Evolutionary conservation across 2,329 filamentous ascomycete genomes (phyloP).

Genomic region (Trichoderma oligosporum): DNA sequence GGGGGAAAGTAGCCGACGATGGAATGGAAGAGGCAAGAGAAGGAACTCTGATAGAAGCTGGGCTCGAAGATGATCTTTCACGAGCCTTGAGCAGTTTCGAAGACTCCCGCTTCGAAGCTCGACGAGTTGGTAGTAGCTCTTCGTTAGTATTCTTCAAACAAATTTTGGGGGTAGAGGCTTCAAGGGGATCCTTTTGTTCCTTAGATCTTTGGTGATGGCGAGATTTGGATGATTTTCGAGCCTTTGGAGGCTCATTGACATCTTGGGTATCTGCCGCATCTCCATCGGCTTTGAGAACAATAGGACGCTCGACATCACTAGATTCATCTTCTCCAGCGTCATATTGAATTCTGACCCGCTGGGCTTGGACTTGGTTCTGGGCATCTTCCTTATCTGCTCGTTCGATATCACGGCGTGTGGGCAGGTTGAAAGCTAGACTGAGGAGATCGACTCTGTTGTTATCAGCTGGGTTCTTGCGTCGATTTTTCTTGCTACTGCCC

Average conservation of each 20-base stretch:
- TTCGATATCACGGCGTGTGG: slow-evolving; percentile 21
- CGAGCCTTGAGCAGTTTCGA: slow-evolving; percentile 6
- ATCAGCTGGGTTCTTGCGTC: slow-evolving; percentile 5
- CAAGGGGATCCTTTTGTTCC: not conserved
- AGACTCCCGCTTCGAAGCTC: not conserved
- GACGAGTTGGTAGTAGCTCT: not conserved
- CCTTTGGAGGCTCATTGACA: slow-evolving; percentile 1
- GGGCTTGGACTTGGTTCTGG: not conserved
- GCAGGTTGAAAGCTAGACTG: slow-evolving; percentile 23
- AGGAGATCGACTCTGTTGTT: slow-evolving; percentile 22
- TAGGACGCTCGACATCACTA: not conserved
- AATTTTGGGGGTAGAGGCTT: not conserved
- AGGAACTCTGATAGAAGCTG: not conserved
- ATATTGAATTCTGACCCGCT: slow-evolving; percentile 2
- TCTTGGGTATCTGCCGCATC: not conserved
- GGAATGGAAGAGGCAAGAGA: slow-evolving; percentile 10
- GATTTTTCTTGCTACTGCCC: slow-evolving; percentile 20
- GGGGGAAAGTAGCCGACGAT: slow-evolving; percentile 17
- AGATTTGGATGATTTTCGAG: not conserved
- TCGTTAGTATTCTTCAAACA: not conserved
- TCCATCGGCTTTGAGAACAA: not conserved
- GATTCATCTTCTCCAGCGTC: slow-evolving; percentile 18
- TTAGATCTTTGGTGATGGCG: not conserved
- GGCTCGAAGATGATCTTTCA: slow-evolving; percentile 5
- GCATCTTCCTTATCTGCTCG: slow-evolving; percentile 1